Conservation (phyloP, 441 rosid genomes). For the Euphorbia corollata region DNA sequence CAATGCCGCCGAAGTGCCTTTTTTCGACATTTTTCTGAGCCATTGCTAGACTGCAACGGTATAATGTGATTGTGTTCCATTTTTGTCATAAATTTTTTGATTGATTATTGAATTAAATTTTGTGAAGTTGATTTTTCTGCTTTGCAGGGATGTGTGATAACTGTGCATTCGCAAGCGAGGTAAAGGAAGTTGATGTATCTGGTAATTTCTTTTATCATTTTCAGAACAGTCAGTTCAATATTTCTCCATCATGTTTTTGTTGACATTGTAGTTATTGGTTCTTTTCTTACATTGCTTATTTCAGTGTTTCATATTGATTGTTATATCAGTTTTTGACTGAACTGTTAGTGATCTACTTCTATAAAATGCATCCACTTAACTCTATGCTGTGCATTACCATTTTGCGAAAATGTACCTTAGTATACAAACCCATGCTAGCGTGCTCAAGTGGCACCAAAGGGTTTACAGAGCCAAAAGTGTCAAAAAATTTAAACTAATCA, state of each 20-base stretch:
- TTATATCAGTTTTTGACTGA: background rate
- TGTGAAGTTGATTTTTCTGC: constrained; percentile 13
- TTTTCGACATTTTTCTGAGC: constrained; percentile 83
- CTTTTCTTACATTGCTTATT: background rate
- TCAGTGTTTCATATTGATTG: background rate
- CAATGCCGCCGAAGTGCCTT: constrained; percentile 79
- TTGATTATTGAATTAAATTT: constrained; percentile 13
- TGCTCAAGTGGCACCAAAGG: background rate
- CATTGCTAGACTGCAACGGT: constrained; percentile 89
- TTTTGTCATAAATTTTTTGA: background rate
- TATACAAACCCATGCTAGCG: background rate
- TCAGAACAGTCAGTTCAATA: background rate
- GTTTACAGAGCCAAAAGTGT: background rate
- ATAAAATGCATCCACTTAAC: background rate
- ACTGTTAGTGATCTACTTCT: background rate
- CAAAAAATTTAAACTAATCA: background rate
- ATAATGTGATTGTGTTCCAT: constrained; percentile 16
- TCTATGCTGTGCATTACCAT: background rate
- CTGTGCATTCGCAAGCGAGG: constrained; percentile 65
- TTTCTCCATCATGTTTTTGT: background rate
- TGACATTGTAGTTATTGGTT: background rate
- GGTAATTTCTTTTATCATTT: constrained; percentile 37
- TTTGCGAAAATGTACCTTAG: background rate
- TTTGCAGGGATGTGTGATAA: constrained; percentile 87
- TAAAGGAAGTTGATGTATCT: constrained; percentile 62